Base-by-base conservation (phyloP, 225 moss, liverwort and hornwort genomes). In the Bryum argenteum region DNA sequence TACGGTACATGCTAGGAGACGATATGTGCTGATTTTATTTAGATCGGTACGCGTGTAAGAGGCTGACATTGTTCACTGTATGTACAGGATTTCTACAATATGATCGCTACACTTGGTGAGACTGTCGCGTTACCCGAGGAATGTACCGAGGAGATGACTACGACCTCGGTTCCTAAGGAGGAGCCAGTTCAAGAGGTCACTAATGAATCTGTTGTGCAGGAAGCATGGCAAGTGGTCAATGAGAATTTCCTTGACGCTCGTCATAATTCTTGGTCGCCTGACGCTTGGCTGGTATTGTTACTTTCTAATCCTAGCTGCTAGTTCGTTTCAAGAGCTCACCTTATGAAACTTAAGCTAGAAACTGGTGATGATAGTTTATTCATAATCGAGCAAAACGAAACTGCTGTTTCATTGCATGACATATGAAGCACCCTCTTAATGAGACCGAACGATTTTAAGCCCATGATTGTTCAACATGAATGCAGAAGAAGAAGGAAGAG, bases 211-310 rank as follows among this genome's bases (percentile, higher is more conserved):
- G 69, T 95, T 39, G 88, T 92, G 54, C 80, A 83, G 52, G 95
- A 95, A 78, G 91, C 85, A 61, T 95, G 95, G 95, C 81, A 92
- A 57, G 91, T 95, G 50, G 91, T 95, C 20, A 84, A 95, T 74
- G 91, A 92, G 69, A 79, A 79, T 65, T 95, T 95, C 74, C 79
- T 95, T 19, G 92, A 92, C 71, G 91, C 92, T 41, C 88, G 92
- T 21, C 95, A 83, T n/a, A 84, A 89, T 73, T 81, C 79, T 38
- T 95, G 95, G 91, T 91, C 92, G 37, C 74, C 84, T 19, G 87
- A 87, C 55, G 86, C 72, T 16, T 95, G 95, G 95, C 83, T 80
- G 86, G 93, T 93, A 74, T 37, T 6, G 11, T 73, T 20, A 17
- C 40, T 45, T 13, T 52, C 53, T 53, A 10, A 74, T 9, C 57